Evolutionary conservation across 306 rosid genomes (phyloP).

Genomic region (Elaeagnus macrophylla): DNA sequence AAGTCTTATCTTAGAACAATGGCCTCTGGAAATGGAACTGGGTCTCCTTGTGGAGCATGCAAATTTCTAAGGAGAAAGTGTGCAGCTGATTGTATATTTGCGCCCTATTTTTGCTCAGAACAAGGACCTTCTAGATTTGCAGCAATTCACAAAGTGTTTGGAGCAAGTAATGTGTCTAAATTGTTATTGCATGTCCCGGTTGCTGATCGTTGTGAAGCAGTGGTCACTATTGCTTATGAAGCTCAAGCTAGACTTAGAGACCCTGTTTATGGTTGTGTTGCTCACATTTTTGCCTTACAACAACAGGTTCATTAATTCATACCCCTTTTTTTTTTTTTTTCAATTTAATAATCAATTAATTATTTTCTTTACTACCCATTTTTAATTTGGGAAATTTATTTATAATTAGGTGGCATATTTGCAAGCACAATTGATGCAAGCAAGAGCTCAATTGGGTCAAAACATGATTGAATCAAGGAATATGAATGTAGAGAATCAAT

Average conservation of each 20-base stretch:
- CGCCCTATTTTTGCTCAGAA: constrained; percentile 85
- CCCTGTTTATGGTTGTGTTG: constrained; percentile 94
- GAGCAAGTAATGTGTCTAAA: constrained; percentile 92
- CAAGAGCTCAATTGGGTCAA: constrained; percentile 68
- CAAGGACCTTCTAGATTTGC: constrained; percentile 86
- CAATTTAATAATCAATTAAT: neutral
- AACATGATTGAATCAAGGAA: constrained; percentile 33
- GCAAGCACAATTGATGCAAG: constrained; percentile 83
- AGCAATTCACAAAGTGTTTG: constrained; percentile 94
- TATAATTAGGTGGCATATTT: constrained; percentile 64
- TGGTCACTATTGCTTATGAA: constrained; percentile 85
- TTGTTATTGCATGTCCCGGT: constrained; percentile 66
- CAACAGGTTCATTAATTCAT: constrained; percentile 51
- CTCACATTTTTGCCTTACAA: constrained; percentile 91
- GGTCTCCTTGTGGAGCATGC: constrained; percentile 98
- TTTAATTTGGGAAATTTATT: neutral
- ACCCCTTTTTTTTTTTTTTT: neutral
- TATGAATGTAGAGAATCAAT: constrained; percentile 33
- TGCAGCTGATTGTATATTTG: constrained; percentile 75
- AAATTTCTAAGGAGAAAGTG: constrained; percentile 88
- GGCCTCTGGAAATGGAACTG: constrained; percentile 25
- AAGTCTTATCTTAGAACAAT: neutral
- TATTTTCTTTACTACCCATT: neutral
- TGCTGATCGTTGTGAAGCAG: constrained; percentile 86
- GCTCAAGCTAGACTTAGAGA: constrained; percentile 91